These are phyloP conservation scores for Thelonectria rubi DNA, from an alignment of 2,329 filamentous ascomycete species.

Conservation along the genomic window DNA sequence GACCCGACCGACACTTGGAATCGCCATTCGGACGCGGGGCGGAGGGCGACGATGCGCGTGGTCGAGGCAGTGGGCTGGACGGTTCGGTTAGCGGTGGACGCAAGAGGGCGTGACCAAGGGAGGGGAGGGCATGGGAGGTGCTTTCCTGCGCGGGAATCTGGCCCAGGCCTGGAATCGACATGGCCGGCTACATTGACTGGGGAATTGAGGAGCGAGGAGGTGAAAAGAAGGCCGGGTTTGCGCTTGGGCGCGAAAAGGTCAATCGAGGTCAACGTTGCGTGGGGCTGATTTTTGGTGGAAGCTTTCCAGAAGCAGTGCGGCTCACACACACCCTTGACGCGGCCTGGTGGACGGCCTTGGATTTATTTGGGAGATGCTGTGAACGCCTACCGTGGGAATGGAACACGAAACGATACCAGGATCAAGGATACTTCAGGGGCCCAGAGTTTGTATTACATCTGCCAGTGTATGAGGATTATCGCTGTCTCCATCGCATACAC, in stretches of 20 bases:
- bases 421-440: too few species aligned
- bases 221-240: slow-evolving; percentile 23
- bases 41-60: slow-evolving; percentile 61
- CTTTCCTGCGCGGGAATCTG: slow-evolving; percentile 70
- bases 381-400: too few species aligned
- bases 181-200: slow-evolving; percentile 52
- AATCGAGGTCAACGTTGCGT: slow-evolving; percentile 24
- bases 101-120: slow-evolving; percentile 3
- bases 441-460: too few species aligned
- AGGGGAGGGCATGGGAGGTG: slow-evolving; percentile 12
- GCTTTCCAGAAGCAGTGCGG: slow-evolving; percentile 40
- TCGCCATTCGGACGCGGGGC: slow-evolving; percentile 77
- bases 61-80: slow-evolving; percentile 50
- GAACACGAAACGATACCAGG: too few species aligned
- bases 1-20: slow-evolving; percentile 72
- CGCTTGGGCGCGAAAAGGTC: slow-evolving; percentile 12
- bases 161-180: slow-evolving; percentile 80
- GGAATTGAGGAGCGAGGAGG: slow-evolving; percentile 17
- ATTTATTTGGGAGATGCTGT: too few species aligned
- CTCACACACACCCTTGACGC: too few species aligned
- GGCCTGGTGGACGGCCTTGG: too few species aligned
- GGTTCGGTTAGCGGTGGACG: slow-evolving; percentile 28
- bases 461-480: not conserved
- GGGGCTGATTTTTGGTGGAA: slow-evolving; percentile 36
- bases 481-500: not conserved